phyloP scores from a whole-genome alignment of 2,329 filamentous ascomycete genomes.

The Apiospora aurea region DNA sequence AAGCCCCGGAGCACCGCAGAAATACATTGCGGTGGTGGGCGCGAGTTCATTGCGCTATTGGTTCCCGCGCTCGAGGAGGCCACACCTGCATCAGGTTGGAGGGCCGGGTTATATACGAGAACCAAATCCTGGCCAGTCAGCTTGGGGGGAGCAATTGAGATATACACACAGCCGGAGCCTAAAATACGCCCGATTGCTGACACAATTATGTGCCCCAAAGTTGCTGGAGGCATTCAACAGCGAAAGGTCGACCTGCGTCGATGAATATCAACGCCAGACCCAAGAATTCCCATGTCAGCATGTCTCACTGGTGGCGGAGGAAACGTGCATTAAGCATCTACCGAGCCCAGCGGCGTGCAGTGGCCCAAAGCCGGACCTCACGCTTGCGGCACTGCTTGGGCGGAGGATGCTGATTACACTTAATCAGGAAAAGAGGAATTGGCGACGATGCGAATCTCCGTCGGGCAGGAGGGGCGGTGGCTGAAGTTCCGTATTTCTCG shows the following conservation, averaged over 20 bases:
- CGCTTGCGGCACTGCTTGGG: background rate
- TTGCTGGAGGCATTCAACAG: background rate
- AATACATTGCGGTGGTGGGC: conserved; percentile 8
- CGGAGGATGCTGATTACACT: background rate
- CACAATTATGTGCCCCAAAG: background rate
- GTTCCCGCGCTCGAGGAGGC: background rate
- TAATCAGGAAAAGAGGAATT: conserved; percentile 10
- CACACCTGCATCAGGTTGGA: background rate
- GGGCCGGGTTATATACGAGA: background rate
- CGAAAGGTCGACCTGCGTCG: background rate
- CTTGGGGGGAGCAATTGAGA: background rate
- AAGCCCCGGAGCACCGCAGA: background rate
- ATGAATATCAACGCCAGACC: background rate
- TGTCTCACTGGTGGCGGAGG: no score
- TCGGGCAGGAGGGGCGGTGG: background rate
- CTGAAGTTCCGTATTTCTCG: conserved; percentile 18
- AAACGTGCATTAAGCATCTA: background rate
- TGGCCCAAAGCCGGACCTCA: background rate
- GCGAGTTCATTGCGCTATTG: background rate
- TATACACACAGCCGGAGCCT: background rate
- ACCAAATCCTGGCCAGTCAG: background rate
- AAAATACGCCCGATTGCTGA: conserved; percentile 12
- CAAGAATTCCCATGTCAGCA: background rate
- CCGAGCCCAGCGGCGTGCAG: background rate
- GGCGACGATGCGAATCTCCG: background rate